phyloP scores from a whole-genome alignment of 352 stramenopile species.

The Globisporangium acanthophoron region DNA sequence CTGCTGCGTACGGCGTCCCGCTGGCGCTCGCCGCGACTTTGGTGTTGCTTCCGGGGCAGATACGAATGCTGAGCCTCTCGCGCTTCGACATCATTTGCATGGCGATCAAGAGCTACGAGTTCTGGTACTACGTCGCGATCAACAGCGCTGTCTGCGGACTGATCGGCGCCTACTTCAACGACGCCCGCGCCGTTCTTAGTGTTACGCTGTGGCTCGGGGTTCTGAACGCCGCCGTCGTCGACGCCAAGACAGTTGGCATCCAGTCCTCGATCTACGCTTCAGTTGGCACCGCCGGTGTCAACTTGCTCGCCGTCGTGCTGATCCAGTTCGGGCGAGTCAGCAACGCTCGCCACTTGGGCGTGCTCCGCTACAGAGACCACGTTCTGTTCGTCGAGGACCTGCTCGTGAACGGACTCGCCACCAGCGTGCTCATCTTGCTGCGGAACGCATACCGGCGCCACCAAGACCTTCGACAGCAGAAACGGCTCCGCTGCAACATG shows the following conservation, averaged over 20 bases:
- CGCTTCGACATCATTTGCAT: conserved; percentile 17
- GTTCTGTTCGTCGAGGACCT: conserved; percentile 15
- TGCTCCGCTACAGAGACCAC: conserved; percentile 5
- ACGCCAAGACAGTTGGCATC: conserved; percentile 12
- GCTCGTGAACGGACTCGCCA: conserved; percentile 9
- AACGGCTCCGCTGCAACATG: background rate
- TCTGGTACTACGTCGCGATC: conserved; percentile 15
- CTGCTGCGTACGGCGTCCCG: background rate
- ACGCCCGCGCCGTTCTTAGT: conserved; percentile 4
- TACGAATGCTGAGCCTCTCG: conserved; percentile 1
- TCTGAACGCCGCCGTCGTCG: conserved; percentile 9
- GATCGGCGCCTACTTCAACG: conserved; percentile 11
- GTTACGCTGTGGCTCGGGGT: conserved; percentile 8
- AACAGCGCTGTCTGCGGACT: conserved; percentile 10
- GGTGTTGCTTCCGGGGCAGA: background rate
- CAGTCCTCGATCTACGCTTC: background rate
- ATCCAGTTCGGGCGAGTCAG: conserved; percentile 6
- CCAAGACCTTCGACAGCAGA: background rate
- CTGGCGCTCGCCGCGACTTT: conserved; percentile 1
- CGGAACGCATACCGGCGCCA: conserved; percentile 18
- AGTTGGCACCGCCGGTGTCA: background rate
- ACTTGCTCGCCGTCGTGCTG: background rate
- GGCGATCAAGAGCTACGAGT: conserved; percentile 15
- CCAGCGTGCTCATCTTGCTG: conserved; percentile 8
- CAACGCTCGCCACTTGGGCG: background rate